phyloP scores from a whole-genome alignment of 345 rosid genomes.

The Ailanthus altissimus region DNA sequence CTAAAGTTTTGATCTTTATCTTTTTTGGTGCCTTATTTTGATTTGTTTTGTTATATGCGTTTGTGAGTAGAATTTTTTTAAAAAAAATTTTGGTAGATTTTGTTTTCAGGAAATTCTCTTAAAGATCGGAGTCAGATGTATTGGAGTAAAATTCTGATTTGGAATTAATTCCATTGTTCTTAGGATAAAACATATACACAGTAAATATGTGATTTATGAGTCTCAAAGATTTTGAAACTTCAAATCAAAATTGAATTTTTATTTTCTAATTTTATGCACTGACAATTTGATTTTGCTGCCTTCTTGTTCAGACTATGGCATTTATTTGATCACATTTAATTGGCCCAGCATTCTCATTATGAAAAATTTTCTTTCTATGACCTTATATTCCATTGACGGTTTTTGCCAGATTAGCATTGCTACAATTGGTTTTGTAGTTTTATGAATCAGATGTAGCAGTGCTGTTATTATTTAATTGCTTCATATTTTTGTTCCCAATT shows the following conservation, averaged over 20 bases:
- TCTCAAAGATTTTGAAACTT: background rate
- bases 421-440: background rate
- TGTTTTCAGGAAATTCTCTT: background rate
- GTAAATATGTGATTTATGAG: background rate
- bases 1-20: constrained; percentile 19
- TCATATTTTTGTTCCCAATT: background rate
- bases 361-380: background rate
- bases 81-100: background rate
- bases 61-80: background rate
- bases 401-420: background rate
- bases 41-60: background rate
- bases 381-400: background rate
- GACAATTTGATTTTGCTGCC: background rate
- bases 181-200: background rate
- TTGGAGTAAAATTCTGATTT: background rate
- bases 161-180: background rate
- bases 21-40: background rate
- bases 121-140: background rate
- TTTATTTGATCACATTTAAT: background rate
- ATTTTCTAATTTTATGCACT: background rate
- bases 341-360: background rate
- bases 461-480: background rate
- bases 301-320: background rate
- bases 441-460: background rate
- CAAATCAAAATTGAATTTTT: background rate